A percentile compares a stretch with the other conserved stretches of the same genome.
phyloP scores from a whole-genome alignment of 129 eudicot species.

The Apium graveolens region DNA sequence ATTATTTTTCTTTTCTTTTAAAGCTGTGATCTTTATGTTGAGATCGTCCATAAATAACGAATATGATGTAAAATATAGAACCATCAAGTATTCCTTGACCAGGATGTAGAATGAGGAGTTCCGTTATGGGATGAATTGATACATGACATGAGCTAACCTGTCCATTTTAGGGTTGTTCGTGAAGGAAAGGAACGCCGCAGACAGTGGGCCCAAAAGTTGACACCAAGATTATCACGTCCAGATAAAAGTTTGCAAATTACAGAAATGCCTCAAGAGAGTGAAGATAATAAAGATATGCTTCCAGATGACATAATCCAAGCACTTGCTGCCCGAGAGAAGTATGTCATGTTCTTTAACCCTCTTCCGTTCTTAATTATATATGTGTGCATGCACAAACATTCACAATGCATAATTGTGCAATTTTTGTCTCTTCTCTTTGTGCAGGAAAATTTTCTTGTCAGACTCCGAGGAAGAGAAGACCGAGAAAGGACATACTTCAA shows the following conservation, averaged over 20 bases:
- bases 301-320: slow-evolving; percentile 75
- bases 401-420: neutral
- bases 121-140: neutral
- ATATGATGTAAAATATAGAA: neutral
- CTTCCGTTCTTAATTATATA: neutral
- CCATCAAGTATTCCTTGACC: neutral
- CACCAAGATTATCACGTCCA: slow-evolving; percentile 37
- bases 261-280: slow-evolving; percentile 25
- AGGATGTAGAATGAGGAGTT: neutral
- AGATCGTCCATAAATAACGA: neutral
- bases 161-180: slow-evolving; percentile 49
- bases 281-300: slow-evolving; percentile 55
- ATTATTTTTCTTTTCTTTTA: neutral
- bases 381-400: neutral
- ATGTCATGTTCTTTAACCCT: slow-evolving; percentile 5
- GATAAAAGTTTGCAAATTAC: slow-evolving; percentile 23
- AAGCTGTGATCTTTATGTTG: neutral
- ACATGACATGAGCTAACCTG: slow-evolving; percentile 1
- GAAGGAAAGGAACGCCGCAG: slow-evolving; percentile 86
- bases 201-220: slow-evolving; percentile 66
- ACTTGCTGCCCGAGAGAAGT: slow-evolving; percentile 79
- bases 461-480: slow-evolving; percentile 66
- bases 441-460: slow-evolving; percentile 66
- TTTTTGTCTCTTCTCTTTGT: slow-evolving; percentile 1
- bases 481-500: slow-evolving; percentile 36